Percentiles rank a stretch among this genome's conserved stretches.
phyloP scores from a whole-genome alignment of 805 yeast species.

The Torulaspora delbrueckii region DNA sequence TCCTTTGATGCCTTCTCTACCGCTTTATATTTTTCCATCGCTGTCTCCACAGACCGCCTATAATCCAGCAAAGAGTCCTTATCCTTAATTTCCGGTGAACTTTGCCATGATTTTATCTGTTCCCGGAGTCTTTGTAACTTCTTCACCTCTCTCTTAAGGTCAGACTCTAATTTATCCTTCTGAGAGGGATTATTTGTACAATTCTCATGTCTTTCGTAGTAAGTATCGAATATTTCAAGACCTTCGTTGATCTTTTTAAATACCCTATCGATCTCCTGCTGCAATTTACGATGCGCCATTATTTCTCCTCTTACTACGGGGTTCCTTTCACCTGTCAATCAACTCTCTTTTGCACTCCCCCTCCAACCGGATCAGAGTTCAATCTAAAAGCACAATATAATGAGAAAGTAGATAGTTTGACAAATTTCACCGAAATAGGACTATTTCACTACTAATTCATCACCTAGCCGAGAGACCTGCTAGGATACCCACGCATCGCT shows the following conservation, averaged over 20 bases:
- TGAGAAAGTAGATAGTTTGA: background rate
- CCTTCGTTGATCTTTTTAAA: conserved; percentile 87
- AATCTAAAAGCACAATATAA: background rate
- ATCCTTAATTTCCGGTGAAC: conserved; percentile 86
- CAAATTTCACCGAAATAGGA: background rate
- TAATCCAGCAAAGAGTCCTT: conserved; percentile 80
- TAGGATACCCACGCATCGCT: conserved; percentile 3
- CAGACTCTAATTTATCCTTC: conserved; percentile 89
- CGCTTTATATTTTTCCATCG: conserved; percentile 95
- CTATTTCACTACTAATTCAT: conserved; percentile 1
- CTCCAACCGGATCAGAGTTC: background rate
- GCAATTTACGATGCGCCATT: conserved; percentile 46
- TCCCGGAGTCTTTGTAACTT: conserved; percentile 89
- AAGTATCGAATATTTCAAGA: conserved; percentile 72
- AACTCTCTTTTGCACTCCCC: background rate
- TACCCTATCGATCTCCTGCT: conserved; percentile 84
- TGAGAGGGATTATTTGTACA: conserved; percentile 77
- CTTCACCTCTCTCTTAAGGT: conserved; percentile 90
- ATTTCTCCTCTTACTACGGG: background rate
- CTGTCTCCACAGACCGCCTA: conserved; percentile 60
- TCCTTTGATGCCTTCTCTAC: conserved; percentile 91
- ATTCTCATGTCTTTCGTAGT: conserved; percentile 77
- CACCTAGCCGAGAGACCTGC: background rate
- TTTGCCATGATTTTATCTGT: conserved; percentile 92
- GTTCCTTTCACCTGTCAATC: background rate